These are phyloP conservation scores for Pythium volutum DNA, from an alignment of 352 stramenopile genomes.

Conservation along the genomic window DNA sequence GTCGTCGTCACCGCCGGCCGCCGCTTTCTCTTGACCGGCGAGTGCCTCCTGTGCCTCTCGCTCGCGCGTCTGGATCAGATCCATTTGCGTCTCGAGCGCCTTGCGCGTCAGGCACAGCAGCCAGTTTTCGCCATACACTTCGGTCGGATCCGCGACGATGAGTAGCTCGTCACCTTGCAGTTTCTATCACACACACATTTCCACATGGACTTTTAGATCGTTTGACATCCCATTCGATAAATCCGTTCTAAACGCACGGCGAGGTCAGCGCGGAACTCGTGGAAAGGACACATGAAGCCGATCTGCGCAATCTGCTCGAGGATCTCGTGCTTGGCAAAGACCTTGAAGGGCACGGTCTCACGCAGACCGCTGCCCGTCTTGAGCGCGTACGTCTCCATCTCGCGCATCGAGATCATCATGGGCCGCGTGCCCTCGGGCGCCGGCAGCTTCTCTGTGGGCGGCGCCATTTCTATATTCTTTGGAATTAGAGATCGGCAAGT, in stretches of 20 bases:
- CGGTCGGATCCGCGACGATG: constrained; percentile 67
- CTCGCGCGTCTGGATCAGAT: constrained; percentile 48
- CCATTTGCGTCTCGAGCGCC: constrained; percentile 64
- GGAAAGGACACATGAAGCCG: constrained; percentile 83
- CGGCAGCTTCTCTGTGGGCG: constrained; percentile 30
- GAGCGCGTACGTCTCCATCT: constrained; percentile 79
- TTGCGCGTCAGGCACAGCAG: constrained; percentile 67
- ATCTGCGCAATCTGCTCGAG: constrained; percentile 74
- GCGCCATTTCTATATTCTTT: constrained; percentile 4
- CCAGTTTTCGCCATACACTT: constrained; percentile 86
- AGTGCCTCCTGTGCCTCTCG: constrained; percentile 46
- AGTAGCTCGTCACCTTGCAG: constrained; percentile 68
- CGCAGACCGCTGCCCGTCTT: constrained; percentile 77
- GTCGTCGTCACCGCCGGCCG: constrained; percentile 37
- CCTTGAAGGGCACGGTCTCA: constrained; percentile 68
- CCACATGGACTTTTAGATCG: no score
- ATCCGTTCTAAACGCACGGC: constrained; percentile 6
- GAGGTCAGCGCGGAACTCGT: constrained; percentile 63
- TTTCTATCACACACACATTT: constrained; percentile 33
- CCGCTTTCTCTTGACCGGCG: constrained; percentile 31
- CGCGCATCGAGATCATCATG: constrained; percentile 85
- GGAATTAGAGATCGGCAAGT: not conserved
- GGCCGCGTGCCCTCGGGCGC: constrained; percentile 64
- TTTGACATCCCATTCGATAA: not conserved
- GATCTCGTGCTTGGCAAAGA: constrained; percentile 66